phyloP scores from a whole-genome alignment of 441 rosid species.

The Populus trichocarpa region DNA sequence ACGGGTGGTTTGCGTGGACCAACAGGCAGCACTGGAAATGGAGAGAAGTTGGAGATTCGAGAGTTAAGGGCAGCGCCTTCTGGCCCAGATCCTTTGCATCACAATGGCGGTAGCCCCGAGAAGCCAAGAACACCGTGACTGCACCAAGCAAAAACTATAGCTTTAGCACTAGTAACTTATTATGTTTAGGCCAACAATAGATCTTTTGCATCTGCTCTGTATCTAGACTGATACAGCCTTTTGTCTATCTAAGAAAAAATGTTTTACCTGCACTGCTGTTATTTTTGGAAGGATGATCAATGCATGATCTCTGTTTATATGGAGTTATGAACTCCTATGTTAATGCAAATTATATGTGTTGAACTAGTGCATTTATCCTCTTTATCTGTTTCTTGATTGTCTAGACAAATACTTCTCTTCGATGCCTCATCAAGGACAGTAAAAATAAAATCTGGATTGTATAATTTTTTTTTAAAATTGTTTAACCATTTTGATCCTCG shows the following conservation, averaged over 20 bases:
- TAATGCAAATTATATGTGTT: background rate
- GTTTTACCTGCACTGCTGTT: background rate
- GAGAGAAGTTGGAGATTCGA: slow-evolving; percentile 14
- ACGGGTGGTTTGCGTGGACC: slow-evolving; percentile 5
- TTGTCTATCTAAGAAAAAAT: background rate
- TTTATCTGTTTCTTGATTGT: background rate
- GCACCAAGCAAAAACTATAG: background rate
- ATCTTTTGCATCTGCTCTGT: background rate
- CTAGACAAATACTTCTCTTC: background rate
- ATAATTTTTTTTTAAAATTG: too few relatives aligned
- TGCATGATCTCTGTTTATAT: background rate
- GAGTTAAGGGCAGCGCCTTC: slow-evolving; percentile 61
- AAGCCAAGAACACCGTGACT: slow-evolving; percentile 50
- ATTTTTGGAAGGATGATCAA: background rate
- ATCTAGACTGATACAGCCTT: background rate
- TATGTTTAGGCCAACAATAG: background rate
- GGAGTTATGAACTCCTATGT: background rate
- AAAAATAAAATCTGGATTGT: too few relatives aligned
- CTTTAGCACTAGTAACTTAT: background rate
- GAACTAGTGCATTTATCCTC: background rate
- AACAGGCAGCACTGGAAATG: background rate
- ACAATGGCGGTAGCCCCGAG: slow-evolving; percentile 54
- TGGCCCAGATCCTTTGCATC: slow-evolving; percentile 82
- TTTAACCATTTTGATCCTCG: too few relatives aligned
- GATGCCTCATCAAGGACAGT: background rate